A percentile compares a stretch with the other conserved stretches of the same genome.
phyloP scores from a whole-genome alignment of 139 green algal genomes.

The Closterium sp. region DNA sequence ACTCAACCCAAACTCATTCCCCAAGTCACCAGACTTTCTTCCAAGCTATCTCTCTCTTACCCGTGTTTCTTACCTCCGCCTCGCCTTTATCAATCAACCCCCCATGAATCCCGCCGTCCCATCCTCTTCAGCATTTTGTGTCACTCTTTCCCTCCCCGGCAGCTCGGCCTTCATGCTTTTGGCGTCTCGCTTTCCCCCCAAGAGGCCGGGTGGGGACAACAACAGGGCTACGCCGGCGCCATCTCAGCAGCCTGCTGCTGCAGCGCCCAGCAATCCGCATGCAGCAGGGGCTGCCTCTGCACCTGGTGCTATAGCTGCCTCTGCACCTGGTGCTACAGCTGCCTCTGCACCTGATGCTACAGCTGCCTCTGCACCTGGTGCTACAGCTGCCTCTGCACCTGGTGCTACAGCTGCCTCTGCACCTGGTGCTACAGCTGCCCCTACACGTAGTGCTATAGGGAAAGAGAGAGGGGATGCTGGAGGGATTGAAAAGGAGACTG shows the following conservation, averaged over 20 bases:
- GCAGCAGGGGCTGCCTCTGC: too few relatives aligned
- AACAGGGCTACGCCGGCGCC: not conserved
- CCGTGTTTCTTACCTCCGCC: too few relatives aligned
- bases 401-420: not conserved
- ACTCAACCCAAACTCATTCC: too few relatives aligned
- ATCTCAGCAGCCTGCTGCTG: not conserved
- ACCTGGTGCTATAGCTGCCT: not conserved
- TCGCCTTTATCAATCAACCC: too few relatives aligned
- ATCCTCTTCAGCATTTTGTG: not conserved
- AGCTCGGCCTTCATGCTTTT: conserved; percentile 40
- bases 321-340: not conserved
- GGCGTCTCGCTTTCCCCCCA: not conserved
- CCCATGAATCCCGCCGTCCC: not conserved
- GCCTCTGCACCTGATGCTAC: not conserved
- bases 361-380: too few relatives aligned
- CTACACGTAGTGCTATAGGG: not conserved
- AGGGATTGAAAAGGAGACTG: too few relatives aligned
- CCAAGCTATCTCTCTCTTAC: too few relatives aligned
- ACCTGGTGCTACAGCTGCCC: not conserved
- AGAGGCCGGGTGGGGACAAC: not conserved
- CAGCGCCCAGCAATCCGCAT: not conserved
- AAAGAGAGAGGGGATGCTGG: too few relatives aligned
- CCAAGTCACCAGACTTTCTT: too few relatives aligned
- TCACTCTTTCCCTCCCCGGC: not conserved
- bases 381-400: not conserved